These are phyloP conservation scores for Argentina anserina DNA, from an alignment of 306 rosid species.

Conservation along the genomic window DNA sequence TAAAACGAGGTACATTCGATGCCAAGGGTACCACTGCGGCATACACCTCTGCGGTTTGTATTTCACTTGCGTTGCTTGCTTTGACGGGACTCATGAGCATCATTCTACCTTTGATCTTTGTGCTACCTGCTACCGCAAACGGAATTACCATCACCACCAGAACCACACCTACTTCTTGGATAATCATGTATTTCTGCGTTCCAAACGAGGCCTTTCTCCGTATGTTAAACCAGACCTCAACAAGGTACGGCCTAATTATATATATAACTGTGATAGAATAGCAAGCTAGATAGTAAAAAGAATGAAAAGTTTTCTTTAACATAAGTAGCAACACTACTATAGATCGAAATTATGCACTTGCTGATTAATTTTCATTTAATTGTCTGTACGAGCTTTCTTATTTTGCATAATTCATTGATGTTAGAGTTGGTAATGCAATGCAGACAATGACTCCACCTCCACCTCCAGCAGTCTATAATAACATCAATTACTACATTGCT, in stretches of 20 bases:
- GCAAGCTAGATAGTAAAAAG: no score
- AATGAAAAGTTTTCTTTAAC: no score
- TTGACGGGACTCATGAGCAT: background rate
- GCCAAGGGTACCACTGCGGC: background rate
- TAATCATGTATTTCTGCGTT: constrained; percentile 5
- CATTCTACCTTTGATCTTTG: background rate
- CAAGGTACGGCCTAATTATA: background rate
- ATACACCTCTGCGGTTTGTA: background rate
- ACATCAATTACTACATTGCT: background rate
- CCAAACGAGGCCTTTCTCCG: constrained; percentile 24
- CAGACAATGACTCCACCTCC: constrained; percentile 11
- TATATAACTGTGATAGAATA: no score
- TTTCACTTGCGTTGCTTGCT: constrained; percentile 9
- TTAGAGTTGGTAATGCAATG: background rate
- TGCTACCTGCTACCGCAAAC: background rate
- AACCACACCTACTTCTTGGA: constrained; percentile 16
- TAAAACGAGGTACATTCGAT: background rate
- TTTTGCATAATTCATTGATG: background rate
- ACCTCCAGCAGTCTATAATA: background rate
- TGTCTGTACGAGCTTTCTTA: background rate
- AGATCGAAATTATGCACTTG: no score
- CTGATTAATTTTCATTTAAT: background rate
- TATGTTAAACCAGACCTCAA: background rate
- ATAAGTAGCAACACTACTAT: no score
- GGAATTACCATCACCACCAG: constrained; percentile 10